Evolutionary conservation across 2,329 filamentous ascomycete genomes (phyloP), one percentile per base, ranked within the genome.

Genomic region (Fusarium setosum): DNA sequence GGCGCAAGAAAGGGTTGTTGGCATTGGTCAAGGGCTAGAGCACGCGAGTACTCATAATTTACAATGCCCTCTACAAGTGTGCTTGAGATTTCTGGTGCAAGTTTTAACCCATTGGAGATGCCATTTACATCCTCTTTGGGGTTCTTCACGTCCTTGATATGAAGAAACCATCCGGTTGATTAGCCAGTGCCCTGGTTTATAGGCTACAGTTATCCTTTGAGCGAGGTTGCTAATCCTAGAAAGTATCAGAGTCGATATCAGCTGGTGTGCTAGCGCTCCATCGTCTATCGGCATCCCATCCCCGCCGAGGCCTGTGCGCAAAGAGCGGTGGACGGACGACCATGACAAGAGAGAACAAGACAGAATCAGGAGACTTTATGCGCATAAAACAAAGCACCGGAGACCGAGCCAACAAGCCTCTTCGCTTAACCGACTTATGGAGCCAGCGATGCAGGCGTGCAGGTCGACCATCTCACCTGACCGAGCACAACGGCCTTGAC

Each of bases 1-100:
- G 74, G 75, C 74, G 74, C 69, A 74, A 61, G 71, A 64, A 68
- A 65, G 54, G 64, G 54, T 64, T 69, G 54, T 61, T 70, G 70
- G 47, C 67, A 69, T 29, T 9, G 11, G 11, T 29, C 8, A 58
- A 59, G 61, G 48, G 42, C 42, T 47, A 68, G 58, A 54, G 26
- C 55, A 64, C 41, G 32, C 41, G 41, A 58, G 61, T 56, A 54
- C 61, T 59, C 54, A 51, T 65, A 53, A 61, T 57, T 40, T 49
- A 55, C 37, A 48, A 34, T 44, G 37, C 38, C 57, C 47, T 61
- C 20, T 49, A 24, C 48, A 48, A 56, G 51, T 52, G 20, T 48
- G 55, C 52, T 50, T 45, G 42, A 47, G 48, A 42, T 41, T 21
- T 24, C 41, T 40, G 40, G 59, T 41, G 31, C 40, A 40, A 35